A percentile compares a stretch with the other conserved stretches of the same genome.
Conservation (phyloP, 345 rosid genomes). For the Populus pruinosa region DNA sequence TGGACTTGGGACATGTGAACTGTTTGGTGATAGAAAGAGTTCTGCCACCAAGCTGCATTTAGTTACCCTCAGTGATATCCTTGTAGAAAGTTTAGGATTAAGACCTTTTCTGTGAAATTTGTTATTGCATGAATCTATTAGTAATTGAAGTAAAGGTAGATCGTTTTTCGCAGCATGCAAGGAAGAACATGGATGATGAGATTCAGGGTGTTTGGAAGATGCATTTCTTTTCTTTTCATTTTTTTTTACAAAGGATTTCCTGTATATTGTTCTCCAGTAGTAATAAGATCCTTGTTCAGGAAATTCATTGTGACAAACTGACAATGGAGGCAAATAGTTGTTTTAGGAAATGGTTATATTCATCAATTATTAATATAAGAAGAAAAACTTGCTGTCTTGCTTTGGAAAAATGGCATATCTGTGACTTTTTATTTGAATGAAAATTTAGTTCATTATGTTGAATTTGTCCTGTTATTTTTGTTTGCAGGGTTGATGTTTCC, state of each 20-base stretch:
- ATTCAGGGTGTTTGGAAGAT: neutral
- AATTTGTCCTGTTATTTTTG: slow-evolving; percentile 4
- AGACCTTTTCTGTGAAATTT: neutral
- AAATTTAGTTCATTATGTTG: slow-evolving; percentile 3
- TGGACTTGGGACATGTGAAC: neutral
- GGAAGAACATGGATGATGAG: neutral
- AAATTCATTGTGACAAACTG: neutral
- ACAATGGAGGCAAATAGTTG: neutral
- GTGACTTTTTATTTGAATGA: neutral
- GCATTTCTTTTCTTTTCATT: neutral
- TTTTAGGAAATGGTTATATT: neutral
- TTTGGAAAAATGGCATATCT: neutral
- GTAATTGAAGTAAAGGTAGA: neutral
- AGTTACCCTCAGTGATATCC: neutral
- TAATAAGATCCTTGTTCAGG: neutral
- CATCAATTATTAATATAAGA: neutral
- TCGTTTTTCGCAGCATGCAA: neutral
- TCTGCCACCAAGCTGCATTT: neutral
- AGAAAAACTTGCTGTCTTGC: neutral
- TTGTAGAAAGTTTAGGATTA: neutral
- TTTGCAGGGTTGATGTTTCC: slow-evolving; percentile 28
- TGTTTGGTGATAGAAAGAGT: neutral
- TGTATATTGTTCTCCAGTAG: neutral
- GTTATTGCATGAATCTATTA: neutral
- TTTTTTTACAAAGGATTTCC: neutral